Evolutionary conservation across 164 flowering plant genomes (phyloP).

Genomic region (Cinnamomum micranthum): DNA sequence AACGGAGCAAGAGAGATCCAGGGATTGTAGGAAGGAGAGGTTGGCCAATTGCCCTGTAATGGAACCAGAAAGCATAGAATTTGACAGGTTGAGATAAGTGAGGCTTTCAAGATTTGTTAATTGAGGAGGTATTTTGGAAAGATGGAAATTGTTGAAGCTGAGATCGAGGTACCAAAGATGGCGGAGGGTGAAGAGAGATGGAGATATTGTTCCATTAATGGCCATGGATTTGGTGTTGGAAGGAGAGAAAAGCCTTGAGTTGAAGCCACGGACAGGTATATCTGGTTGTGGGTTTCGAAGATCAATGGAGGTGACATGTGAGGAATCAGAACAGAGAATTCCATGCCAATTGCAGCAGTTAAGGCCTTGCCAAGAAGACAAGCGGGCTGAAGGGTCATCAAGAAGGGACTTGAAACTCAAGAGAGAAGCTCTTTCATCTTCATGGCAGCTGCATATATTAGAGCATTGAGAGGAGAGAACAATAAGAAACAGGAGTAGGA

Average conservation of each 20-base stretch:
- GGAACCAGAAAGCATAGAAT: slow-evolving; percentile 10
- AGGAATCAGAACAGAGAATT: slow-evolving; percentile 14
- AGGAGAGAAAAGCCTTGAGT: background rate
- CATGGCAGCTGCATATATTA: slow-evolving; percentile 3
- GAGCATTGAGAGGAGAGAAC: slow-evolving; percentile 1
- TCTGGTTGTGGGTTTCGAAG: slow-evolving; percentile 9
- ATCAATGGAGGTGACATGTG: slow-evolving; percentile 4
- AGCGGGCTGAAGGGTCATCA: slow-evolving; percentile 10
- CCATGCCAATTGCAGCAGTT: slow-evolving; percentile 25
- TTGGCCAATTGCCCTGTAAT: slow-evolving; percentile 17
- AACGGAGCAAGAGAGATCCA: slow-evolving; percentile 18
- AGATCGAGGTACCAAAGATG: slow-evolving; percentile 18
- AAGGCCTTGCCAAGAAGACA: slow-evolving; percentile 20
- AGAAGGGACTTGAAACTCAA: slow-evolving; percentile 17
- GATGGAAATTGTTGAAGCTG: slow-evolving; percentile 18
- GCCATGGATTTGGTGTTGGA: slow-evolving; percentile 8
- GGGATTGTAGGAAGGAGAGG: slow-evolving; percentile 15
- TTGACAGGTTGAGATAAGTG: slow-evolving; percentile 13
- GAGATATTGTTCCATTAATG: slow-evolving; percentile 18
- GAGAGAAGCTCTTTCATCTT: slow-evolving; percentile 17
- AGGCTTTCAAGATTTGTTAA: slow-evolving; percentile 12
- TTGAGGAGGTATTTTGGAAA: slow-evolving; percentile 7
- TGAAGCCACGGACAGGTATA: background rate
- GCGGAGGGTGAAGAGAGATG: slow-evolving; percentile 15
- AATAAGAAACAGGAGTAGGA: background rate